phyloP scores from a whole-genome alignment of 2,329 filamentous ascomycete genomes.

The Nemania bipapillata region DNA sequence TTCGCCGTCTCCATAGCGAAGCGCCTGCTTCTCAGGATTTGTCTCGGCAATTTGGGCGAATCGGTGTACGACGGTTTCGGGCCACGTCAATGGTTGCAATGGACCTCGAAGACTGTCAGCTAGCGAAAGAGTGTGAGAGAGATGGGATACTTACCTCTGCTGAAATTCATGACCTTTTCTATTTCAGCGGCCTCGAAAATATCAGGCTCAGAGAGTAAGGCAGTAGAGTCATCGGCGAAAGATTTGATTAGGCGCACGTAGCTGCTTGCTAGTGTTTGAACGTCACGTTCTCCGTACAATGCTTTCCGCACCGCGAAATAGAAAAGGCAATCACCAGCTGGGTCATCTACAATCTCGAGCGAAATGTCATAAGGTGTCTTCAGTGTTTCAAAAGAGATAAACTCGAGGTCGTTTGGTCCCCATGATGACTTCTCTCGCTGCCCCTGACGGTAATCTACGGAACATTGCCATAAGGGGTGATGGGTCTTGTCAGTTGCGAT shows the following conservation, averaged over 20 bases:
- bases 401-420: slow-evolving; percentile 1
- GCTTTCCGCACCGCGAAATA: not conserved
- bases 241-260: not conserved
- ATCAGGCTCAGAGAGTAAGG: not conserved
- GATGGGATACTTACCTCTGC: too few species aligned
- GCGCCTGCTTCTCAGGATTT: not conserved
- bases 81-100: not conserved
- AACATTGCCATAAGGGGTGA: slow-evolving; percentile 4
- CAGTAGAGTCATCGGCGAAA: not conserved
- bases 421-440: not conserved
- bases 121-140: too few species aligned
- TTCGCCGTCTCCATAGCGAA: not conserved
- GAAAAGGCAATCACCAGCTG: not conserved
- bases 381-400: not conserved
- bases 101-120: too few species aligned
- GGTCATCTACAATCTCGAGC: slow-evolving; percentile 29
- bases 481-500: too few species aligned
- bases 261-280: not conserved
- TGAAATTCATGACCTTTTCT: not conserved
- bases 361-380: slow-evolving; percentile 17
- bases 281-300: slow-evolving; percentile 6
- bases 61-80: not conserved
- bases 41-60: not conserved
- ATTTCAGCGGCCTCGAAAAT: not conserved
- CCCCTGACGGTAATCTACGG: slow-evolving; percentile 3